Conservation (phyloP, 495 filamentous ascomycete species). For the Daldinia loculata region DNA sequence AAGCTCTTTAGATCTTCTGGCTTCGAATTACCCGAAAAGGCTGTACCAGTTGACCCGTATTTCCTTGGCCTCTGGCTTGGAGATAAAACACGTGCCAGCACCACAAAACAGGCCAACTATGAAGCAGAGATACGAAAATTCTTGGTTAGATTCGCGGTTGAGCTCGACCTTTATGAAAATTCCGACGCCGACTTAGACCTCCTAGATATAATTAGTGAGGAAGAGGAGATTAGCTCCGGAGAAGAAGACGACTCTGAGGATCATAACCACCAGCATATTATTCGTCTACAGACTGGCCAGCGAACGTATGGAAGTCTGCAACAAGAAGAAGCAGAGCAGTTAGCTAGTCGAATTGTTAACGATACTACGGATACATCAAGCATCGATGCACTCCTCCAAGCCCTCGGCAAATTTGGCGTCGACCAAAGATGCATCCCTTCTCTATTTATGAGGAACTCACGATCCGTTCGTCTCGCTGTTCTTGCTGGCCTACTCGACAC, state of each 20-base stretch:
- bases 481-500: constrained; percentile 5
- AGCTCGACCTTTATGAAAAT: neutral
- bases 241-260: neutral
- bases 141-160: neutral
- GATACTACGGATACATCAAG: neutral
- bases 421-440: neutral
- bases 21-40: constrained; percentile 17
- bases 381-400: neutral
- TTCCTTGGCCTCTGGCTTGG: constrained; percentile 12
- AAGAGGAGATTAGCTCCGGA: neutral
- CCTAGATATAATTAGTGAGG: neutral
- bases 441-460: constrained; percentile 2
- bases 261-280: neutral
- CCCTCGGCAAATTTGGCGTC: neutral
- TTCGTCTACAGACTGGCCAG: neutral
- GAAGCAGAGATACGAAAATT: neutral
- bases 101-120: neutral
- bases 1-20: constrained; percentile 37
- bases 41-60: neutral
- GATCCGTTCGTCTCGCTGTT: constrained; percentile 1
- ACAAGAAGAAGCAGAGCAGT: neutral
- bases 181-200: neutral
- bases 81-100: neutral
- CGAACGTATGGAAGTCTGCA: neutral
- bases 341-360: neutral